phyloP scores from a whole-genome alignment of 208 protist genomes.

The Balamuthia mandrillaris region DNA sequence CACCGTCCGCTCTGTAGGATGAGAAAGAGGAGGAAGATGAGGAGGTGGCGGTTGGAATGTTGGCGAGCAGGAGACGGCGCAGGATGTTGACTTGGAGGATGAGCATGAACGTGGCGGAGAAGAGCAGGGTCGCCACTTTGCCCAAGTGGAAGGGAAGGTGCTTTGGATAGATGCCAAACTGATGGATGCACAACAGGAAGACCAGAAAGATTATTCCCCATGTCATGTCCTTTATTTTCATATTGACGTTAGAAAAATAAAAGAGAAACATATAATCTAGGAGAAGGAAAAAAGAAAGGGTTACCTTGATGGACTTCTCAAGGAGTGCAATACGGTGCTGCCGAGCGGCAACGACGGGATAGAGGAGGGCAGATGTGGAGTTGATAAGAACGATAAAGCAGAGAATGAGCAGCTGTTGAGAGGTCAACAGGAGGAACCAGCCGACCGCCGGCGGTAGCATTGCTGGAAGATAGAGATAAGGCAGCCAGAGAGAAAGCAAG shows the following conservation, averaged over 20 bases:
- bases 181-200: not conserved
- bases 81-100: constrained; percentile 29
- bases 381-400: not conserved
- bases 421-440: not conserved
- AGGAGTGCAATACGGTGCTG: too few relatives aligned
- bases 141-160: constrained; percentile 21
- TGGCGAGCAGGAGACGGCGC: too few relatives aligned
- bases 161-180: not conserved
- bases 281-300: too few relatives aligned
- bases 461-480: not conserved
- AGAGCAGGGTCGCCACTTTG: constrained; percentile 1
- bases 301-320: too few relatives aligned
- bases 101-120: not conserved
- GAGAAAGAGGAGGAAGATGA: too few relatives aligned
- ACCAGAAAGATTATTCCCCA: not conserved
- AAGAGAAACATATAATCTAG: not conserved
- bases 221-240: not conserved
- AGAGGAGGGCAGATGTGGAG: not conserved
- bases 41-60: too few relatives aligned
- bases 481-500: not conserved
- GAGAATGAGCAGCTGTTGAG: constrained; percentile 3
- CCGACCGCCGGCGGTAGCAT: constrained; percentile 12
- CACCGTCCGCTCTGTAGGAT: too few relatives aligned
- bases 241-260: not conserved
- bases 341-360: not conserved